Evolutionary conservation across 2,329 filamentous ascomycete species (phyloP).

Genomic region (Colletotrichum costaricense): DNA sequence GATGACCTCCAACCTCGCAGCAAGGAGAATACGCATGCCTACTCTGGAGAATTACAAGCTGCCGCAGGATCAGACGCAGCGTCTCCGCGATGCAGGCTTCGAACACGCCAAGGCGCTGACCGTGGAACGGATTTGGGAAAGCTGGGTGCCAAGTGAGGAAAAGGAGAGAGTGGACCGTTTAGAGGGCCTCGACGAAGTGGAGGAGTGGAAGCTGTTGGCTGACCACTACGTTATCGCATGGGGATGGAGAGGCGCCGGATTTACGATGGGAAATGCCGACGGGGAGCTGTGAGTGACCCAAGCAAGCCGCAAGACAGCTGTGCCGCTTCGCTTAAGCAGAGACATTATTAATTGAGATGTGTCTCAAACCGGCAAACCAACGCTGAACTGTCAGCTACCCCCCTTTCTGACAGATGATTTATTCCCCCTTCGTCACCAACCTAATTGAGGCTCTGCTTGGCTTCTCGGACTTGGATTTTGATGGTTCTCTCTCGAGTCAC

Average conservation of each 20-base stretch:
- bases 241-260: constrained; percentile 76
- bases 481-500: not conserved
- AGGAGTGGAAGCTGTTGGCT: constrained; percentile 91
- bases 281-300: not conserved
- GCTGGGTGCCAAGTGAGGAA: constrained; percentile 77
- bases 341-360: not conserved
- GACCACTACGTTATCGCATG: constrained; percentile 91
- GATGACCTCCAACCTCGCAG: constrained; percentile 90
- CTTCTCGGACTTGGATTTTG: not conserved
- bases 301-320: not conserved
- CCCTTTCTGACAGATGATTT: not conserved
- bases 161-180: constrained; percentile 82
- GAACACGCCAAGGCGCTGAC: constrained; percentile 53
- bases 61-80: constrained; percentile 73
- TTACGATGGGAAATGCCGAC: constrained; percentile 37
- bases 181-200: constrained; percentile 93
- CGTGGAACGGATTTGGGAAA: constrained; percentile 74
- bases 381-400: not conserved
- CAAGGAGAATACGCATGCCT: constrained; percentile 85
- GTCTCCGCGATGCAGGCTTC: constrained; percentile 77
- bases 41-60: constrained; percentile 81
- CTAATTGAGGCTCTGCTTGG: not conserved
- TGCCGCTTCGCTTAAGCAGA: not conserved
- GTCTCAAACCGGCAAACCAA: not conserved
- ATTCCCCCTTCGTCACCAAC: not conserved